Percentiles rank a stretch among this genome's conserved stretches.
Evolutionary conservation across 73 alveolate genomes (phyloP).

Genomic region (Halteria grandinella): DNA sequence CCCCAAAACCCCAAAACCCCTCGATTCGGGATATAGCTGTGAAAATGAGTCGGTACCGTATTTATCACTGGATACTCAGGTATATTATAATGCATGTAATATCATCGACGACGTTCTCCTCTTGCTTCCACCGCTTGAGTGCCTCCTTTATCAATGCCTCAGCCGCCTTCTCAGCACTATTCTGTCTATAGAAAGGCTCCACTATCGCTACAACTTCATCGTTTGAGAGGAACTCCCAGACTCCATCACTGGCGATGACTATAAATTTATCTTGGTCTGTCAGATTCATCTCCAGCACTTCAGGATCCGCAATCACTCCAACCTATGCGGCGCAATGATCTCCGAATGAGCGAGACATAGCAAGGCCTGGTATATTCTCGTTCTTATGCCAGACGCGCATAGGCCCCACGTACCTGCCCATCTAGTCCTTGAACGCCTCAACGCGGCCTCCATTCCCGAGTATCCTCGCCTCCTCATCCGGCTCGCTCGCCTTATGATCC

Average conservation of each 20-base stretch:
- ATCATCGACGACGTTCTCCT: slow-evolving; percentile 91
- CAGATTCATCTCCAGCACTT: slow-evolving; percentile 45
- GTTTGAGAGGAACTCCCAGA: slow-evolving; percentile 55
- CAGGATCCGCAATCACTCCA: slow-evolving; percentile 81
- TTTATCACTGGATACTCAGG: slow-evolving; percentile 23
- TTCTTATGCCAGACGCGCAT: slow-evolving; percentile 65
- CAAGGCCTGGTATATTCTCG: slow-evolving; percentile 74
- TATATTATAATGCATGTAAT: slow-evolving; percentile 79
- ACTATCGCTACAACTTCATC: slow-evolving; percentile 46
- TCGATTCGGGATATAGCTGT: too few relatives aligned
- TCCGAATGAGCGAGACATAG: slow-evolving; percentile 83
- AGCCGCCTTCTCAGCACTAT: slow-evolving; percentile 15
- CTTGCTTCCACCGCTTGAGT: slow-evolving; percentile 79
- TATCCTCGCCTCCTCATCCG: slow-evolving; percentile 90
- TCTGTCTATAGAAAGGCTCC: neutral
- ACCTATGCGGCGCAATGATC: slow-evolving; percentile 74
- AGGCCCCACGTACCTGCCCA: slow-evolving; percentile 73
- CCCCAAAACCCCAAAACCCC: too few relatives aligned
- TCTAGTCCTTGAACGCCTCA: slow-evolving; percentile 77
- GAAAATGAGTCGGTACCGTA: too few relatives aligned
- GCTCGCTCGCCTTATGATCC: slow-evolving; percentile 94
- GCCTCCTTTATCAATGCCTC: slow-evolving; percentile 67
- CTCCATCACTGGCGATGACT: slow-evolving; percentile 50
- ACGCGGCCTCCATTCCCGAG: slow-evolving; percentile 89
- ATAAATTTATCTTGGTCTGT: slow-evolving; percentile 43